These are phyloP conservation scores for Vigna unguiculata DNA, from an alignment of 306 rosid genomes.

Conservation along the genomic window DNA sequence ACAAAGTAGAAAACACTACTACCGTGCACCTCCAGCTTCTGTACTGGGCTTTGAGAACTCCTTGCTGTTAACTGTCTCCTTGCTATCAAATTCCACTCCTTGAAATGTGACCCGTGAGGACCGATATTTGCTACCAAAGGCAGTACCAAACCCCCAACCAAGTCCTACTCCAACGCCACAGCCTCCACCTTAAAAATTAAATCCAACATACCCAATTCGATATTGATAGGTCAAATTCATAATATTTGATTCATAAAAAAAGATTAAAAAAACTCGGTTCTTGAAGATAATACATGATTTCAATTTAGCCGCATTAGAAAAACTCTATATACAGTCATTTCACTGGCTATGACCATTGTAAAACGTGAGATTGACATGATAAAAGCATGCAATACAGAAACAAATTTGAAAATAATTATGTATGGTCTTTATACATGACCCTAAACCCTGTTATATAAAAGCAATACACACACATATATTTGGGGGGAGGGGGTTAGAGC, in stretches of 20 bases:
- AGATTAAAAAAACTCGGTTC: neutral
- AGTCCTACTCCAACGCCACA: conserved; percentile 98
- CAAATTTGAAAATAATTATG: no score
- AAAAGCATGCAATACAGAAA: neutral
- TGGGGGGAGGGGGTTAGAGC: neutral
- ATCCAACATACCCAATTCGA: conserved; percentile 18
- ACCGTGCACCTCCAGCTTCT: conserved; percentile 49
- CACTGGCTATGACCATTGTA: neutral
- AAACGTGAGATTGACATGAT: neutral
- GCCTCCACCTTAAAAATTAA: conserved; percentile 83
- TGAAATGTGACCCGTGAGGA: conserved; percentile 71
- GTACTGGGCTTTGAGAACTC: conserved; percentile 50
- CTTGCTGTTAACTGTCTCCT: conserved; percentile 47
- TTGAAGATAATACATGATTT: neutral
- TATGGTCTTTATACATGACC: neutral
- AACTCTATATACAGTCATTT: neutral
- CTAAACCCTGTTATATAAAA: neutral
- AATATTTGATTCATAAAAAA: neutral
- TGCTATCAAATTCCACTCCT: conserved; percentile 70
- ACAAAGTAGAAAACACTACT: conserved; percentile 36
- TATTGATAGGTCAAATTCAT: conserved; percentile 2
- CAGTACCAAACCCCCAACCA: conserved; percentile 98
- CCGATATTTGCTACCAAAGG: conserved; percentile 85
- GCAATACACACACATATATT: neutral
- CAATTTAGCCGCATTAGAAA: neutral